phyloP scores from a whole-genome alignment of 441 rosid species.

The Monsonia emarginata region DNA sequence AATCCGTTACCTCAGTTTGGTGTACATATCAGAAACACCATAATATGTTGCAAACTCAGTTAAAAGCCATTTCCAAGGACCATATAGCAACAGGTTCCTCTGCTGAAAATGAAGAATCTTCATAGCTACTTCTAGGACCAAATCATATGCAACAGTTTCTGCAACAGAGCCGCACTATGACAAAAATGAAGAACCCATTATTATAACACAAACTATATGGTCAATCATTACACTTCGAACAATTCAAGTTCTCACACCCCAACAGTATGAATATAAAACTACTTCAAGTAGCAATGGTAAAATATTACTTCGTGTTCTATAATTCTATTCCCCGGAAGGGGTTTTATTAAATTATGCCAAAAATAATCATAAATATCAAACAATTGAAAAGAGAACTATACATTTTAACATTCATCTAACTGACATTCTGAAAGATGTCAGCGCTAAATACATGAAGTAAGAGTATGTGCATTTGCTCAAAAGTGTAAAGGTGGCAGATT shows the following conservation, averaged over 20 bases:
- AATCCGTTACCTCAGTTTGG: conserved; percentile 62
- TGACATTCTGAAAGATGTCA: neutral
- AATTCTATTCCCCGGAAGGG: neutral
- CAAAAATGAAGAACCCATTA: conserved; percentile 22
- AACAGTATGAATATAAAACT: neutral
- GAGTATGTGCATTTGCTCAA: neutral
- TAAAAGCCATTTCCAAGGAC: conserved; percentile 96
- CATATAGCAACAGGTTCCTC: conserved; percentile 65
- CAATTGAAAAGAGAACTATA: neutral
- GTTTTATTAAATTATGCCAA: neutral
- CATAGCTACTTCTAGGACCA: conserved; percentile 83
- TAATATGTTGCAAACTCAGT: conserved; percentile 83
- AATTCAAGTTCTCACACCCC: neutral
- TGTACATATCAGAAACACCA: conserved; percentile 85
- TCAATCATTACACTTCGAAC: neutral
- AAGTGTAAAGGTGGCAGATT: neutral
- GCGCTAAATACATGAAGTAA: neutral
- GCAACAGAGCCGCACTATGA: conserved; percentile 88
- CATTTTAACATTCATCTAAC: neutral
- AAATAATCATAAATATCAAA: neutral
- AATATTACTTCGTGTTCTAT: neutral
- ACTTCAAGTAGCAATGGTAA: neutral
- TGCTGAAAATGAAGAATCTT: conserved; percentile 82
- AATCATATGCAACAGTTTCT: conserved; percentile 94
- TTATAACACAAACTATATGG: conserved; percentile 15